Percentiles rank a stretch among this genome's conserved stretches.
Evolutionary conservation across 352 stramenopile genomes (phyloP).

Genomic region (Globisporangium radiosum): DNA sequence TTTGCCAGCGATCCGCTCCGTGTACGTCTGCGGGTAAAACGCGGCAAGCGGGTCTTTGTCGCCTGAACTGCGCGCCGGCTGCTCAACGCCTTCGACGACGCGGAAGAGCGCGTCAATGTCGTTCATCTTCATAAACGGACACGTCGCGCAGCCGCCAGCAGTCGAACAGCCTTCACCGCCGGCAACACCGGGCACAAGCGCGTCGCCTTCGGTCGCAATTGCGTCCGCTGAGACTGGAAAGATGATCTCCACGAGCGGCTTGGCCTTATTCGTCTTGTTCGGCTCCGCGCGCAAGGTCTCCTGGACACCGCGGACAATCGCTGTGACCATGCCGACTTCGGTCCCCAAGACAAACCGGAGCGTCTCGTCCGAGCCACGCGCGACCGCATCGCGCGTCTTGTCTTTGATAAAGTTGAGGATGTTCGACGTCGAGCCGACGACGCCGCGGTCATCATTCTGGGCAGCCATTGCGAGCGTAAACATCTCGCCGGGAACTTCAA

Average conservation of each 20-base stretch:
- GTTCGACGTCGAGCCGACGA: slow-evolving; percentile 95
- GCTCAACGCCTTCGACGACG: slow-evolving; percentile 68
- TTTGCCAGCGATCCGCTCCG: slow-evolving; percentile 84
- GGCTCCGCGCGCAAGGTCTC: slow-evolving; percentile 45
- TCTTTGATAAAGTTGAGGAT: slow-evolving; percentile 97
- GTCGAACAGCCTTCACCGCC: slow-evolving; percentile 96
- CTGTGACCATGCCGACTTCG: slow-evolving; percentile 97
- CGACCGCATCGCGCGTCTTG: slow-evolving; percentile 88
- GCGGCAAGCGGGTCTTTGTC: slow-evolving; percentile 65
- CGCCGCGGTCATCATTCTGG: slow-evolving; percentile 83
- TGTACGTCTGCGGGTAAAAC: slow-evolving; percentile 91
- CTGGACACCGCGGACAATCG: slow-evolving; percentile 93
- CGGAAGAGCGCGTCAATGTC: slow-evolving; percentile 95
- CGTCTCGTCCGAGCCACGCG: slow-evolving; percentile 51
- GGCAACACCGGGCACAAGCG: slow-evolving; percentile 87
- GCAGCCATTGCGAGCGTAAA: slow-evolving; percentile 96
- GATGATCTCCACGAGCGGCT: slow-evolving; percentile 93
- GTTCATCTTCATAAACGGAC: slow-evolving; percentile 99
- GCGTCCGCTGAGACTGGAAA: slow-evolving; percentile 95
- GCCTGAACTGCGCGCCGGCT: slow-evolving; percentile 10
- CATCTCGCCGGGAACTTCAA: slow-evolving; percentile 98
- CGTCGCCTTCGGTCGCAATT: slow-evolving; percentile 68
- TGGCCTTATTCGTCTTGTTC: slow-evolving; percentile 21
- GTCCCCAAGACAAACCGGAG: slow-evolving; percentile 95
- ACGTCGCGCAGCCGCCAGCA: slow-evolving; percentile 94